Conservation (phyloP, 73 alveolate species). For the Paramecium sonneborni region DNA sequence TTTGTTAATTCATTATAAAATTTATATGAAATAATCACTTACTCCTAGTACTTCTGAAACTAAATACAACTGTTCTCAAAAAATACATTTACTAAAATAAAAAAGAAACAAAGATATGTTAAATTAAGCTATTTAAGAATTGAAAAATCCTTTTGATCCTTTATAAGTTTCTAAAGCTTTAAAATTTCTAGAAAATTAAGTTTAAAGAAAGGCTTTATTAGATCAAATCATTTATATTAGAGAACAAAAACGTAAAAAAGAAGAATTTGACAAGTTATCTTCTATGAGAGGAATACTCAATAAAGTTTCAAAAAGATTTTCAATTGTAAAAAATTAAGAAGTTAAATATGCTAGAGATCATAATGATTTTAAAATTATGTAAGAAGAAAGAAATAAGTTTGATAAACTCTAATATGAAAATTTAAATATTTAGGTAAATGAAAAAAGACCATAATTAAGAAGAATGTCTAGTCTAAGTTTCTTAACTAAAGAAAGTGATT, state of each 20-base stretch:
- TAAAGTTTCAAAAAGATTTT: slow-evolving; percentile 25
- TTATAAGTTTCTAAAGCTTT: not conserved
- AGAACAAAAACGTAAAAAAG: not conserved
- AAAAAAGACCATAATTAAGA: slow-evolving; percentile 31
- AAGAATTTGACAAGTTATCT: not conserved
- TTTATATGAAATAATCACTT: slow-evolving; percentile 3
- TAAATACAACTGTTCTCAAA: not conserved
- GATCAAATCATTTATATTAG: not conserved
- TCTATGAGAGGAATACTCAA: slow-evolving; percentile 6
- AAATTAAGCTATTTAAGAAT: not conserved
- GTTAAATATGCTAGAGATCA: not conserved
- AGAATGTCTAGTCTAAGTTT: not conserved
- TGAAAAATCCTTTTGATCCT: slow-evolving; percentile 33
- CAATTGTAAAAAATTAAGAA: slow-evolving; percentile 14
- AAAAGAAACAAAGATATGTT: slow-evolving; percentile 25
- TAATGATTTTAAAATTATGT: not conserved
- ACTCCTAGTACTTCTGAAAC: not conserved
- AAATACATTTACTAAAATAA: not conserved
- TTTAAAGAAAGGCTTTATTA: not conserved
- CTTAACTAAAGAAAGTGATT: not conserved
- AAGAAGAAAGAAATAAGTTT: not conserved
- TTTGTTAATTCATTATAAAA: slow-evolving; percentile 13
- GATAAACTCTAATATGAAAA: slow-evolving; percentile 10
- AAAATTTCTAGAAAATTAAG: slow-evolving; percentile 1
- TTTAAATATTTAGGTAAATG: not conserved